Percentiles rank a stretch among this genome's conserved stretches.
phyloP scores from a whole-genome alignment of 2,329 filamentous ascomycete species.

The Leptographium galeiforme region DNA sequence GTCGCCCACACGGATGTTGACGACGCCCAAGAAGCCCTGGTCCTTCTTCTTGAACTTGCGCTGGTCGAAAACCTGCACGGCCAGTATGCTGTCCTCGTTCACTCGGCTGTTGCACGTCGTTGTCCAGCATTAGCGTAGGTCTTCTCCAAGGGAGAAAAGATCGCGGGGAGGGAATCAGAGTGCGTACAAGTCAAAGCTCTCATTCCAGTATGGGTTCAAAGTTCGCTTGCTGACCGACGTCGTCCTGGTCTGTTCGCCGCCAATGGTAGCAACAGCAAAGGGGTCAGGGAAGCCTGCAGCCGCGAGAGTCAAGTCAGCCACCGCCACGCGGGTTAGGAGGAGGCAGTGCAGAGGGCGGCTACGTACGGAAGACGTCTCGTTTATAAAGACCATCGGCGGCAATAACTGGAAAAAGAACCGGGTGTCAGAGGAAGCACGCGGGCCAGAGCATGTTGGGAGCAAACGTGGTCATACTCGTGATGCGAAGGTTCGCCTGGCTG shows the following conservation, averaged over 20 bases:
- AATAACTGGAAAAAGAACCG: slow-evolving; percentile 53
- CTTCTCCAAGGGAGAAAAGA: slow-evolving; percentile 9
- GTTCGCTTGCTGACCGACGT: slow-evolving; percentile 95
- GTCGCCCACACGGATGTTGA: slow-evolving; percentile 92
- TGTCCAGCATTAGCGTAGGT: background rate
- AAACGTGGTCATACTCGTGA: slow-evolving; percentile 60
- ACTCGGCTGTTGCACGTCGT: slow-evolving; percentile 49
- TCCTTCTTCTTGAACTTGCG: slow-evolving; percentile 99
- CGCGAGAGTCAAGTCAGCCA: background rate
- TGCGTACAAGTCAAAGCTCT: slow-evolving; percentile 91
- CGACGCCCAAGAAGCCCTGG: slow-evolving; percentile 93
- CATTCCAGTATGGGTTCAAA: slow-evolving; percentile 99
- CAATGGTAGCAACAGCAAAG: slow-evolving; percentile 92
- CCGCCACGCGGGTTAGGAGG: background rate
- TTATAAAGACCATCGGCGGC: slow-evolving; percentile 97
- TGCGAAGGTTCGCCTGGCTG: slow-evolving; percentile 75
- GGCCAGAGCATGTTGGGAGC: slow-evolving; percentile 2
- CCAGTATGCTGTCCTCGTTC: slow-evolving; percentile 89
- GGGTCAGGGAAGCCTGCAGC: slow-evolving; percentile 81
- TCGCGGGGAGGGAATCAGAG: slow-evolving; percentile 8
- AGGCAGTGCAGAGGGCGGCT: background rate
- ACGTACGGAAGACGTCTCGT: slow-evolving; percentile 95
- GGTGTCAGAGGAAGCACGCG: background rate
- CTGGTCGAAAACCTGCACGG: slow-evolving; percentile 97
- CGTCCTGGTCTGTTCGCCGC: slow-evolving; percentile 97